These are phyloP conservation scores for Yamadazyma atmosphaerica DNA, from an alignment of 1,139 yeast species.

Conservation along the genomic window DNA sequence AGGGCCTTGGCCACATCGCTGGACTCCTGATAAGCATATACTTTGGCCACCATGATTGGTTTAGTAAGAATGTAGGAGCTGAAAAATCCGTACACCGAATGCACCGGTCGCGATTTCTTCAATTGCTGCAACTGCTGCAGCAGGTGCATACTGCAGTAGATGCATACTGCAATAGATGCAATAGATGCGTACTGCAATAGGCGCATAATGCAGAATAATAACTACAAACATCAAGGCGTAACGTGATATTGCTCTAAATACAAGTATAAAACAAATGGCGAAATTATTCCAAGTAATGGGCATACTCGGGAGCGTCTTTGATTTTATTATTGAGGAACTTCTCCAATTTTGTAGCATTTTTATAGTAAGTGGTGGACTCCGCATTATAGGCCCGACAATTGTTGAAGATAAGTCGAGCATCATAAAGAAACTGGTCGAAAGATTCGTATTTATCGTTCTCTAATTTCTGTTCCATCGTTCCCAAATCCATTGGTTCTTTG, in stretches of 20 bases:
- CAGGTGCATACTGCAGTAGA: too few species aligned
- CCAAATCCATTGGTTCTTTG: constrained; percentile 97
- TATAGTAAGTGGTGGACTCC: constrained; percentile 86
- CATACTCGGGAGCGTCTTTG: constrained; percentile 78
- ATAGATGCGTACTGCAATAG: too few species aligned
- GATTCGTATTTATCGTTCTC: constrained; percentile 90
- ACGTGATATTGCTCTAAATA: background rate
- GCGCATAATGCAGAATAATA: too few species aligned
- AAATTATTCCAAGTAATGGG: constrained; percentile 37
- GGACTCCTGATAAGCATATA: constrained; percentile 56
- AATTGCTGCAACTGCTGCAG: too few species aligned
- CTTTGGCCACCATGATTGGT: constrained; percentile 40
- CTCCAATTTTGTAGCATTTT: constrained; percentile 88
- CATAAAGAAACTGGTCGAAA: constrained; percentile 90
- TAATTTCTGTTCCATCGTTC: constrained; percentile 91
- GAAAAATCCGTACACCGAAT: background rate
- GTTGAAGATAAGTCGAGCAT: constrained; percentile 79
- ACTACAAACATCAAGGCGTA: too few species aligned
- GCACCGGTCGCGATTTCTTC: too few species aligned
- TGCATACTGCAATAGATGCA: too few species aligned
- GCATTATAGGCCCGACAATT: constrained; percentile 90
- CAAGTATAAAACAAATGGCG: background rate
- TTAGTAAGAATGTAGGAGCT: too few species aligned
- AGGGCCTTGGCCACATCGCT: constrained; percentile 58
- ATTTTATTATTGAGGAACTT: constrained; percentile 80